Conservation (phyloP, 768 basidiomycete genomes). For the Grammothele lineata region DNA sequence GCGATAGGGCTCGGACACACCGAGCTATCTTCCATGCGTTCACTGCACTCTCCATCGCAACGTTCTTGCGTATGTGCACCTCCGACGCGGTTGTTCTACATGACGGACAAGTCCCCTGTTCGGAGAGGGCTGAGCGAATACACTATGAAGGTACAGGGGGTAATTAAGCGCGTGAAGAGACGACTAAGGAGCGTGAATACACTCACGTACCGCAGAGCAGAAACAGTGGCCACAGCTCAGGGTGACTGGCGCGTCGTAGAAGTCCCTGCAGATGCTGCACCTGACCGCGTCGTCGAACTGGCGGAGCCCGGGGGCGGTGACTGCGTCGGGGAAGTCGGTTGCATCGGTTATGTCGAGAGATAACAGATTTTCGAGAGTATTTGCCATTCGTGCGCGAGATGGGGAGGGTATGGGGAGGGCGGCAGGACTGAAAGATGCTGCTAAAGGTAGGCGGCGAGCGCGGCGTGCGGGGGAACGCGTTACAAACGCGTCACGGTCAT, state of each 20-base stretch:
- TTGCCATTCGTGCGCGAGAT: not conserved
- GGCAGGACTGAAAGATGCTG: no score
- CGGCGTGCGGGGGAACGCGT: not conserved
- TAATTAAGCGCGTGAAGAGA: not conserved
- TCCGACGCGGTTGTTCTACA: conserved; percentile 62
- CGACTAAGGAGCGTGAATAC: not conserved
- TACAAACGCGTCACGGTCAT: not conserved
- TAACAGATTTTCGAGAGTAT: conserved; percentile 1
- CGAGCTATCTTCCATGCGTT: conserved; percentile 69
- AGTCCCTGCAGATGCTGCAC: conserved; percentile 74
- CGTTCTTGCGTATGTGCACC: conserved; percentile 60
- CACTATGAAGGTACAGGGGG: conserved; percentile 43
- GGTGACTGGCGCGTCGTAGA: conserved; percentile 69
- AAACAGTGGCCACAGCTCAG: conserved; percentile 79
- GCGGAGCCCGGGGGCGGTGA: conserved; percentile 48
- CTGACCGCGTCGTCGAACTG: conserved; percentile 61
- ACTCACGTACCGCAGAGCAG: conserved; percentile 60
- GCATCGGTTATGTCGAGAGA: conserved; percentile 40
- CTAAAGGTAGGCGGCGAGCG: not conserved
- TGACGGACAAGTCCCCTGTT: conserved; percentile 65
- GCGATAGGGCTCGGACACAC: no score
- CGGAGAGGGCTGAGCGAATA: conserved; percentile 53
- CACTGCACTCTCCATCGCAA: conserved; percentile 66
- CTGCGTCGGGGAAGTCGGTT: conserved; percentile 57
- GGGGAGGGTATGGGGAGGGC: no score